These are phyloP conservation scores for Polyporus arcularius DNA, from an alignment of 768 basidiomycete genomes.

Conservation along the genomic window DNA sequence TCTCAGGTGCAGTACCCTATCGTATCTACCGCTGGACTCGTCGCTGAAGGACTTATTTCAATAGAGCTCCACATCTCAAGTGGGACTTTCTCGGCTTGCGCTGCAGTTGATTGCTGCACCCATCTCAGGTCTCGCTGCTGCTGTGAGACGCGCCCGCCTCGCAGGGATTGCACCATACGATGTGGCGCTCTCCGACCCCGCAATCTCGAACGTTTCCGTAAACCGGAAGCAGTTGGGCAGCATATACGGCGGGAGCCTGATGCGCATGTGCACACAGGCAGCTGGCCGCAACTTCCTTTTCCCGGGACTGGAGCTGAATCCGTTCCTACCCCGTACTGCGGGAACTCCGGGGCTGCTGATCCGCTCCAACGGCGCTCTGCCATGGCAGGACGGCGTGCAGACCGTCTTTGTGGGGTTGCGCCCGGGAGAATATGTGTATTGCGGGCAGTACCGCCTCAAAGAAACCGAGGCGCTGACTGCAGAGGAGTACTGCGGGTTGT, in stretches of 20 bases:
- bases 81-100: no score
- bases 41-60: no score
- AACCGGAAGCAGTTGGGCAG: background rate
- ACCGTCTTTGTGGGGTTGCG: background rate
- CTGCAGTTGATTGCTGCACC: no score
- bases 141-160: background rate
- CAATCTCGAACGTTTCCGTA: background rate
- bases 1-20: no score
- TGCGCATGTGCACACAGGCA: background rate
- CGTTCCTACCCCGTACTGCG: background rate
- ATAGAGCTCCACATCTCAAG: no score
- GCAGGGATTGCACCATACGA: background rate
- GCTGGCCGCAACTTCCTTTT: slow-evolving; percentile 1
- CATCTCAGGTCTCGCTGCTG: background rate
- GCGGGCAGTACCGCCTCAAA: background rate
- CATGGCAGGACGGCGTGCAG: background rate
- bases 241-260: background rate
- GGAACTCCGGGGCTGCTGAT: background rate
- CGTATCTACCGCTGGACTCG: no score
- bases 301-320: background rate
- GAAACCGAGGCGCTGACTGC: background rate
- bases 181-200: background rate
- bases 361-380: background rate
- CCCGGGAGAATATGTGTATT: background rate
- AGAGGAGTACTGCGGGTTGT: background rate